Percentiles rank a stretch among this genome's conserved stretches.
Conservation (phyloP, 345 rosid species). For the Lepidium aucheri region DNA sequence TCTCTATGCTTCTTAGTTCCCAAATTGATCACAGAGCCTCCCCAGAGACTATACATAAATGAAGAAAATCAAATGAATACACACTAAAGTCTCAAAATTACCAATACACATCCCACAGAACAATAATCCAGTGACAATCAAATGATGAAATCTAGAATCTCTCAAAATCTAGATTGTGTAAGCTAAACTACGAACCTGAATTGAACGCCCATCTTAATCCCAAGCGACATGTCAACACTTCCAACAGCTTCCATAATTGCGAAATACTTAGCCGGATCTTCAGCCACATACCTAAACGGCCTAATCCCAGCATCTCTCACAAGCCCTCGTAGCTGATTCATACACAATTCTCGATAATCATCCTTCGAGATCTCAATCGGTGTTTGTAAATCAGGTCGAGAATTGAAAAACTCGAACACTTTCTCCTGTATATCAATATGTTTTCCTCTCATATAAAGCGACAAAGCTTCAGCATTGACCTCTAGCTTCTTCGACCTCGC, state of each 20-base stretch:
- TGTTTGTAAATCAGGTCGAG: constrained; percentile 77
- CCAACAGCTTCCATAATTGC: constrained; percentile 85
- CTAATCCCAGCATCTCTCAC: constrained; percentile 71
- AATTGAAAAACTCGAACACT: constrained; percentile 50
- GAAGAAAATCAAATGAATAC: neutral
- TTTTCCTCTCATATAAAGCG: constrained; percentile 61
- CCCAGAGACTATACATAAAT: constrained; percentile 77
- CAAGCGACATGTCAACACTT: constrained; percentile 83
- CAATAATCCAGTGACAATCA: neutral
- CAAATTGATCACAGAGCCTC: constrained; percentile 84
- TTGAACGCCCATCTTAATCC: constrained; percentile 91
- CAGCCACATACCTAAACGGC: constrained; percentile 58
- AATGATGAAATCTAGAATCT: neutral
- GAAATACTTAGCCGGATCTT: constrained; percentile 80
- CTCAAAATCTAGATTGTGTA: neutral
- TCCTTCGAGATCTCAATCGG: constrained; percentile 81
- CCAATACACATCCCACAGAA: neutral
- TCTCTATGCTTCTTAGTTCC: constrained; percentile 96
- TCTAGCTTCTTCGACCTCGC: constrained; percentile 43
- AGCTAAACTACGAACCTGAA: constrained; percentile 46
- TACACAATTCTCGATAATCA: constrained; percentile 79
- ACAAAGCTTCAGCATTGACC: constrained; percentile 40
- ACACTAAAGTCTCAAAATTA: neutral
- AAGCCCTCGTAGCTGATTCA: constrained; percentile 68
- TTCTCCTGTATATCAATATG: constrained; percentile 73